phyloP scores from a whole-genome alignment of 306 rosid genomes.

The Glycine soja region DNA sequence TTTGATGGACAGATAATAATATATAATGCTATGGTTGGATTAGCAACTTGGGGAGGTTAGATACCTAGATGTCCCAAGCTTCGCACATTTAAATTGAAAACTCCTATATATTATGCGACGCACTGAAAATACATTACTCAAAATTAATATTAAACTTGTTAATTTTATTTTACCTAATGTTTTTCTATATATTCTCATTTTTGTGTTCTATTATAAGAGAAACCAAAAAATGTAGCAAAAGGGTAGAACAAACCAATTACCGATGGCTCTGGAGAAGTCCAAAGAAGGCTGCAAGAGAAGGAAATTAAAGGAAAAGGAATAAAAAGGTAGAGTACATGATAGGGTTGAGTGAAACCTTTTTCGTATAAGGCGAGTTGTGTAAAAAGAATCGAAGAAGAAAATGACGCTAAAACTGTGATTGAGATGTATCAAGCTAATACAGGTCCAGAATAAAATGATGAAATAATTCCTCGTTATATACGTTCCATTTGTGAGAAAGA shows the following conservation, averaged over 20 bases:
- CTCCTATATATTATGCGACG: neutral
- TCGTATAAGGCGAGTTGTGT: constrained; percentile 23
- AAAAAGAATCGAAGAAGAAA: constrained; percentile 10
- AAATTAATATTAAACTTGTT: neutral
- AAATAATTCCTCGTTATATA: neutral
- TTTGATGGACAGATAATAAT: constrained; percentile 26
- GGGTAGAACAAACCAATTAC: neutral
- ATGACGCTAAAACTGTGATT: constrained; percentile 19
- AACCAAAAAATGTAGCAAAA: neutral
- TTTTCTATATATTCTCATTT: neutral
- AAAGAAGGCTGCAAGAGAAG: neutral
- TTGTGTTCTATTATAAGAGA: constrained; percentile 1
- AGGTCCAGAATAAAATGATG: constrained; percentile 9
- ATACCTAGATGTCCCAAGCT: neutral
- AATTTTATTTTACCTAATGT: too few species aligned
- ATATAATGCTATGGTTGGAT: neutral
- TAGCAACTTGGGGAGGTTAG: constrained; percentile 43
- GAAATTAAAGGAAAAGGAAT: neutral
- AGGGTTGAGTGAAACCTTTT: constrained; percentile 30
- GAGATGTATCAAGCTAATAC: constrained; percentile 27
- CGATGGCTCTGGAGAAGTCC: too few species aligned
- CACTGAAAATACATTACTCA: neutral
- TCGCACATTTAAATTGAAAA: constrained; percentile 14
- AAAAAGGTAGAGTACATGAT: neutral
- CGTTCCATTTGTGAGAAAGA: neutral